phyloP scores from a whole-genome alignment of 371 early-diverging fungal species.

The Rhizopus sp. region DNA sequence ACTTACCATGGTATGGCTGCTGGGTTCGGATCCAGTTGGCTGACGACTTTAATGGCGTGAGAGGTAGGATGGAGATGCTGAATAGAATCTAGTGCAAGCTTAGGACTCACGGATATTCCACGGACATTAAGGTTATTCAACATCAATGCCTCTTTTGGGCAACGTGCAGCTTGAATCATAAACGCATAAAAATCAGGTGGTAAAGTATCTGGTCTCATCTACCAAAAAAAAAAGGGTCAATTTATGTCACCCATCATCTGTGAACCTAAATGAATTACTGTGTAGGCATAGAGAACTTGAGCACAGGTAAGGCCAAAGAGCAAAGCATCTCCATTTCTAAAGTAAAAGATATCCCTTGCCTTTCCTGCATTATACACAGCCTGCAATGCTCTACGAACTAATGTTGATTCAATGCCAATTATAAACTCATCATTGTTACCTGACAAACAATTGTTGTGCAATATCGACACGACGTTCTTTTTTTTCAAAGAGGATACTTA shows the following conservation, averaged over 20 bases:
- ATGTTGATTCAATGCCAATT: not conserved
- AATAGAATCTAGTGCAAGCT: slow-evolving; percentile 40
- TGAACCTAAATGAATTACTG: slow-evolving; percentile 35
- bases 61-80: slow-evolving; percentile 47
- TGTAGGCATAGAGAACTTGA: slow-evolving; percentile 67
- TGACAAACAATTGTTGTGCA: slow-evolving; percentile 64
- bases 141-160: slow-evolving; percentile 52
- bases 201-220: slow-evolving; percentile 67
- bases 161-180: slow-evolving; percentile 67
- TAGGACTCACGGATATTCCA: slow-evolving; percentile 49
- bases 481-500: slow-evolving; percentile 61
- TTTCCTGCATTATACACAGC: slow-evolving; percentile 64
- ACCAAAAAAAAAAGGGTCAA: not conserved
- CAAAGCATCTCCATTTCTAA: slow-evolving; percentile 66
- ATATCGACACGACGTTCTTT: slow-evolving; percentile 62
- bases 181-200: slow-evolving; percentile 69
- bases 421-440: slow-evolving; percentile 24
- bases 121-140: slow-evolving; percentile 56
- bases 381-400: slow-evolving; percentile 53
- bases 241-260: not conserved
- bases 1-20: slow-evolving; percentile 38
- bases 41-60: slow-evolving; percentile 39
- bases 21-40: slow-evolving; percentile 29
- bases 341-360: slow-evolving; percentile 60
- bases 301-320: slow-evolving; percentile 61